Evolutionary conservation across 352 stramenopile genomes (phyloP).

Genomic region (Globisporangium lucens): DNA sequence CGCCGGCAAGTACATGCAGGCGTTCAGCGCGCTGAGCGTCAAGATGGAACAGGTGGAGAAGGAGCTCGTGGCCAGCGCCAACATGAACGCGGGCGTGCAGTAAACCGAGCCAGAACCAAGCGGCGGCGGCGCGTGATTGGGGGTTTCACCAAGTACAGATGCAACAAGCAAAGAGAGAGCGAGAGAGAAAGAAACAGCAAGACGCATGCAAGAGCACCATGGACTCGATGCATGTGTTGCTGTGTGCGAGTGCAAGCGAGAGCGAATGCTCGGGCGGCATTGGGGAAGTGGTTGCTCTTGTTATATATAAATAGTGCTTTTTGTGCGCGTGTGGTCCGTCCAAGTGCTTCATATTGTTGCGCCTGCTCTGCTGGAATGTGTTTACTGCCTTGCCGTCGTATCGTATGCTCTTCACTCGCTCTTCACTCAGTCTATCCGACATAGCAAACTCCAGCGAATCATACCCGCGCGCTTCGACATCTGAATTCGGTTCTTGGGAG

Average conservation of each 20-base stretch:
- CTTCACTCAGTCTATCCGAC: neutral
- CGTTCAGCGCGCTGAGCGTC: conserved; percentile 92
- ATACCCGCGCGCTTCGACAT: neutral
- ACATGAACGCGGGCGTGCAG: conserved; percentile 40
- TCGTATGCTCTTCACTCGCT: neutral
- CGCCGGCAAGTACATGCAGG: conserved; percentile 97
- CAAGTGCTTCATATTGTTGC: conserved; percentile 4
- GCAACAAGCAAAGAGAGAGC: neutral
- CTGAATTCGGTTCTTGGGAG: neutral
- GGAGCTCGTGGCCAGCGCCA: conserved; percentile 80
- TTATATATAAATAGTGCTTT: conserved; percentile 56
- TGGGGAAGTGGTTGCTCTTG: conserved; percentile 11
- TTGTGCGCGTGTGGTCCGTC: conserved; percentile 15
- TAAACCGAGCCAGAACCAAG: neutral
- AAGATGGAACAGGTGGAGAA: conserved; percentile 96
- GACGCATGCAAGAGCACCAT: neutral
- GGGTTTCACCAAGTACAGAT: neutral
- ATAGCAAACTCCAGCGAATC: conserved; percentile 5
- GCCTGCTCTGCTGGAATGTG: neutral
- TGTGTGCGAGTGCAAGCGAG: neutral
- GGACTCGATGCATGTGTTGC: no score
- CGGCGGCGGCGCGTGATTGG: neutral
- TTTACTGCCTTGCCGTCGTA: neutral
- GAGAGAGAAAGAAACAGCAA: neutral
- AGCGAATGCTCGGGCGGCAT: neutral